Base-by-base conservation (phyloP, 805 yeast genomes). In the Barnettozyma salicaria region DNA sequence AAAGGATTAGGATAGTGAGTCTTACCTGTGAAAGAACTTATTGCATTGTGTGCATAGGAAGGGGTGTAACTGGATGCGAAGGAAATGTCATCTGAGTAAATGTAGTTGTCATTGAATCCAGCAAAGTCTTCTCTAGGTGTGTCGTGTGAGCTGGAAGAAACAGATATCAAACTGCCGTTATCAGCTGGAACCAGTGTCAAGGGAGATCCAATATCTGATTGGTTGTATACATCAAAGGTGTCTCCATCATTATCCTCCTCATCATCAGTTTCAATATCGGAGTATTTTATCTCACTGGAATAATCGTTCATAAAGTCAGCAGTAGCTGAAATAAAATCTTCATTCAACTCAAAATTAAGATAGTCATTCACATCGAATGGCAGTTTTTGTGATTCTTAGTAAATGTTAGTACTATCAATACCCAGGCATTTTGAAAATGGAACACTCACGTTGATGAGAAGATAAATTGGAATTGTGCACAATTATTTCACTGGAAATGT, bases 361-460 rank as follows among this genome's bases (percentile, higher is more conserved):
- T 52, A 53, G 35, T 53, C 54, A 25, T 44, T 44, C 32, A 49
- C 41, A 26, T 52, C 54, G 32, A 47, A 52, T 9, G 53, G 53
- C 6, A 51, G 43, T 37, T 49, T 47, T 21, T 46, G 47, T n/a
- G 28, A 8, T 5, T n/a, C 33, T 32, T 34, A 18, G 23, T 34
- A 5, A n/a, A 18, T 27, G 20, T n/a, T n/a, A n/a, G n/a, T n/a
- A n/a, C n/a, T n/a, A 18, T 19, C n/a, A 9, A 8, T 25, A 12
- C 25, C 27, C 24, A 14, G 9, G 11, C 19, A 24, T 25, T 8
- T 19, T 5, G 23, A 8, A 38, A 14, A 34, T 39, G 44, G 43
- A 41, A 40, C 41, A 47, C 50, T 35, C 42, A 30, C 33, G 14
- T 30, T 30, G 32, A 12, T 29, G 22, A 5, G 19, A 8, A 2